phyloP scores from a whole-genome alignment of 139 green algal species.

The Chlamydomonas asymmetrica region DNA sequence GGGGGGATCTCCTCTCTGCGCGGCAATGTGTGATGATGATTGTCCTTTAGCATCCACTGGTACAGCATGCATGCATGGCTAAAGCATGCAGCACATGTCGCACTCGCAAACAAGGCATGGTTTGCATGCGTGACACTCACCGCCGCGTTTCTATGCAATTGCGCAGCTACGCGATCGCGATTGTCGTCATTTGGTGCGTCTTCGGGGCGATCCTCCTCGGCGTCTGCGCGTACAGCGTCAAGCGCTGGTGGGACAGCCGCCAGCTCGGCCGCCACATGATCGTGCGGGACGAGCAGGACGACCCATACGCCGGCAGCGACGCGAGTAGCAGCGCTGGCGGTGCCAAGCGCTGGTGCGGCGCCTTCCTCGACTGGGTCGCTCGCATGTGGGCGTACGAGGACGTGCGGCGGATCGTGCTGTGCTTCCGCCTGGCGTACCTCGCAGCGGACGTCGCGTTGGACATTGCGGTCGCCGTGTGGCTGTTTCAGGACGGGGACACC shows the following conservation, averaged over 20 bases:
- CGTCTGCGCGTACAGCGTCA: slow-evolving; percentile 10
- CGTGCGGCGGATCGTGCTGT: slow-evolving; percentile 18
- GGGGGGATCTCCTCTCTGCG: too few species aligned
- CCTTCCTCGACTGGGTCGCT: background rate
- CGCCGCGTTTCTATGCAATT: too few species aligned
- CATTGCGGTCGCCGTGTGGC: slow-evolving; percentile 28
- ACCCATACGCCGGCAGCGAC: too few species aligned
- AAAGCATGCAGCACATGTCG: too few species aligned
- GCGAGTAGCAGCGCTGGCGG: too few species aligned
- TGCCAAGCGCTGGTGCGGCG: background rate
- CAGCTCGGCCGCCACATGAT: too few species aligned
- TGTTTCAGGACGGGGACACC: slow-evolving; percentile 12
- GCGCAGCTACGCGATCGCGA: slow-evolving; percentile 40
- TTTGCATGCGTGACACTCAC: too few species aligned
- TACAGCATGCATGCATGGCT: too few species aligned
- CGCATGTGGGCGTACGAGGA: slow-evolving; percentile 13
- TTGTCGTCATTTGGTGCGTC: slow-evolving; percentile 35
- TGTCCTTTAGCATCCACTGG: too few species aligned
- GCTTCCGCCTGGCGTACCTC: slow-evolving; percentile 12
- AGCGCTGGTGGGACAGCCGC: background rate
- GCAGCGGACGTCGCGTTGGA: slow-evolving; percentile 31
- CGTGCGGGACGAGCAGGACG: too few species aligned
- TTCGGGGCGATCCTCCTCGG: slow-evolving; percentile 17
- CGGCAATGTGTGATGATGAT: too few species aligned
- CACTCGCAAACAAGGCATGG: too few species aligned